Evolutionary conservation across 148 eudicot species (phyloP).

Genomic region (Nepenthes mirabilis): DNA sequence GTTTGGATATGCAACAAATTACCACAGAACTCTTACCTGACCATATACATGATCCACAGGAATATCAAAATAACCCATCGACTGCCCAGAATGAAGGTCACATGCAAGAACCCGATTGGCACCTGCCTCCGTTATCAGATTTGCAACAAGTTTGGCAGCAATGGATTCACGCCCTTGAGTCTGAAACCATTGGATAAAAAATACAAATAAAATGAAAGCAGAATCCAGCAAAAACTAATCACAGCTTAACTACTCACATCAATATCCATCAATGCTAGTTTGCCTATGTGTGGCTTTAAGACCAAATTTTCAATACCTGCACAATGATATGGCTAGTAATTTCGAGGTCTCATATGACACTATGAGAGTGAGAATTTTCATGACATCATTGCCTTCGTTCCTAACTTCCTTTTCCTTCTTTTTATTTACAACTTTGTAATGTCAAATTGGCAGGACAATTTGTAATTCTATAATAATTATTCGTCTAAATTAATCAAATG

Average conservation of each 20-base stretch:
- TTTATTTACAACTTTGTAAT: too few species aligned
- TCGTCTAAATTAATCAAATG: too few species aligned
- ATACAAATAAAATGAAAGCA: background rate
- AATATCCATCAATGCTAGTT: background rate
- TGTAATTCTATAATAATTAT: too few species aligned
- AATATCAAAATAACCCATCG: conserved; percentile 95
- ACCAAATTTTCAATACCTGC: too few species aligned
- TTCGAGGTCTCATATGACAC: too few species aligned
- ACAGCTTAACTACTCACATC: background rate
- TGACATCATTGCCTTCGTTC: too few species aligned
- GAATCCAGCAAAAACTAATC: background rate
- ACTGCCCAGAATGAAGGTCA: conserved; percentile 95
- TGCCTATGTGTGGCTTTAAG: too few species aligned
- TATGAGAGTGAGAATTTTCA: too few species aligned
- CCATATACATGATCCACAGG: conserved; percentile 94
- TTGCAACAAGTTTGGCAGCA: conserved; percentile 92
- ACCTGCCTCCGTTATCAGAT: conserved; percentile 81
- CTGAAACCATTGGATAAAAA: conserved; percentile 20
- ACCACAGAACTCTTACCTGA: conserved; percentile 33
- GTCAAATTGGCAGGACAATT: too few species aligned
- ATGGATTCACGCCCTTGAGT: conserved; percentile 97
- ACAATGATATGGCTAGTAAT: too few species aligned
- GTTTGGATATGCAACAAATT: background rate
- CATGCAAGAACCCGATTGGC: conserved; percentile 93
- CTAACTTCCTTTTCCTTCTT: too few species aligned